phyloP scores from a whole-genome alignment of 2,329 filamentous ascomycete genomes.

The Sarocladiaceae sp. region DNA sequence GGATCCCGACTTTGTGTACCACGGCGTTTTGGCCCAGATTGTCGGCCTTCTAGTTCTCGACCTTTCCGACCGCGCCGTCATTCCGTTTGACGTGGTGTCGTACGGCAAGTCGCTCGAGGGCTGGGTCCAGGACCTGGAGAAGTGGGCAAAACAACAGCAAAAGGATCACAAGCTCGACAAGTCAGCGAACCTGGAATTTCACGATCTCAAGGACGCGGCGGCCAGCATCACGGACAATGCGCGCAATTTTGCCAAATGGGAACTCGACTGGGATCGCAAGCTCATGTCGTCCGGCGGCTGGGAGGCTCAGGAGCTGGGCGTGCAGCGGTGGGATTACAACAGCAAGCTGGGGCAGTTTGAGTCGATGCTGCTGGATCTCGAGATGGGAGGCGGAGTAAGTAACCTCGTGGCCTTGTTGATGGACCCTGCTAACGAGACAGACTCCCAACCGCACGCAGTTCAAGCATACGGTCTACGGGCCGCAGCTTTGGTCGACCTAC shows the following conservation, averaged over 20 bases:
- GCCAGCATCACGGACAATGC: constrained; percentile 44
- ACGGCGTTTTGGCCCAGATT: constrained; percentile 71
- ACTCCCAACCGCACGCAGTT: constrained; percentile 85
- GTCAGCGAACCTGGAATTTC: constrained; percentile 19
- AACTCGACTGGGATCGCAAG: constrained; percentile 66
- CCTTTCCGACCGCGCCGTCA: constrained; percentile 69
- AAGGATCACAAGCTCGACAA: constrained; percentile 26
- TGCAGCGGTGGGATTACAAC: constrained; percentile 70
- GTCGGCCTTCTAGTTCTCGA: constrained; percentile 80
- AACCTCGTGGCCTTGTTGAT: constrained; percentile 2
- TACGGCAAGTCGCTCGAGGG: constrained; percentile 61
- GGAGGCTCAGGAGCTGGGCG: constrained; percentile 63
- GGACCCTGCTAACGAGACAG: constrained; percentile 31
- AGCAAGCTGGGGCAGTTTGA: constrained; percentile 75
- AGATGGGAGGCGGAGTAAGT: constrained; percentile 67
- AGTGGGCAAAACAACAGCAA: constrained; percentile 54
- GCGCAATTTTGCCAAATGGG: constrained; percentile 67
- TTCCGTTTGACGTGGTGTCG: constrained; percentile 72
- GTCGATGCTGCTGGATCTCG: constrained; percentile 71
- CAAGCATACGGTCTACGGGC: constrained; percentile 87
- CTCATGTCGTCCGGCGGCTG: constrained; percentile 68
- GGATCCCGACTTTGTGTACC: constrained; percentile 79
- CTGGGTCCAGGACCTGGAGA: constrained; percentile 62
- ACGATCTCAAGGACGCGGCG: constrained; percentile 47
- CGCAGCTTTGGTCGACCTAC: constrained; percentile 61